Evolutionary conservation across 306 rosid species (phyloP).

Genomic region (Acacia acuminata): DNA sequence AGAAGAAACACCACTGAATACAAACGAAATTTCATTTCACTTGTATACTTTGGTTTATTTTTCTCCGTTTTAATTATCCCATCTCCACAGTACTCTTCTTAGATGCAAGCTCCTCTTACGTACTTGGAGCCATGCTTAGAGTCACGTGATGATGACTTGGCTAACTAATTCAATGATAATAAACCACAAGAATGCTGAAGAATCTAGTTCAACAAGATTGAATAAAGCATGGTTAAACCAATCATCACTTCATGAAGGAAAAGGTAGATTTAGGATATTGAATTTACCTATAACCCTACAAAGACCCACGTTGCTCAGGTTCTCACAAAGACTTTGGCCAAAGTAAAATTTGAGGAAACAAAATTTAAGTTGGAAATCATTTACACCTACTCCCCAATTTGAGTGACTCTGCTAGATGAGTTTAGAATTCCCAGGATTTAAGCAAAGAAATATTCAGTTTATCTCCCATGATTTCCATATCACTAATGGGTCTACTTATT

Average conservation of each 20-base stretch:
- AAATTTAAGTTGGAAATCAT: too few species aligned
- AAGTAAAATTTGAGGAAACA: neutral
- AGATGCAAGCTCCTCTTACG: neutral
- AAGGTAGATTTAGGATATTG: neutral
- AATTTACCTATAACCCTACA: neutral
- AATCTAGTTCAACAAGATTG: neutral
- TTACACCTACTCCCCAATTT: neutral
- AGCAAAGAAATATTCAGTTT: neutral
- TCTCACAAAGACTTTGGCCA: neutral
- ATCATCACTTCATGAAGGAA: neutral
- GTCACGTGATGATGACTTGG: neutral
- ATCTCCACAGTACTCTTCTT: neutral
- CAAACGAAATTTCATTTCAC: constrained; percentile 21
- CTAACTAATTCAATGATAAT: neutral
- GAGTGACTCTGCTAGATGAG: neutral
- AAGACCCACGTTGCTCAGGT: neutral
- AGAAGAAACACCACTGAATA: neutral
- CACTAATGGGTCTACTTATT: neutral
- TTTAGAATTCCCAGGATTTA: neutral
- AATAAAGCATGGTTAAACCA: neutral
- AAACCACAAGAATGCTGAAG: neutral
- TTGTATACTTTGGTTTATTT: neutral
- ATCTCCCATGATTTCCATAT: neutral
- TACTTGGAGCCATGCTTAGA: neutral
- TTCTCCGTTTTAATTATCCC: neutral